Percentiles rank a stretch among this genome's conserved stretches.
These are phyloP conservation scores for Dichomitus squalens DNA, from an alignment of 1,284 basidiomycete genomes.

Conservation along the genomic window DNA sequence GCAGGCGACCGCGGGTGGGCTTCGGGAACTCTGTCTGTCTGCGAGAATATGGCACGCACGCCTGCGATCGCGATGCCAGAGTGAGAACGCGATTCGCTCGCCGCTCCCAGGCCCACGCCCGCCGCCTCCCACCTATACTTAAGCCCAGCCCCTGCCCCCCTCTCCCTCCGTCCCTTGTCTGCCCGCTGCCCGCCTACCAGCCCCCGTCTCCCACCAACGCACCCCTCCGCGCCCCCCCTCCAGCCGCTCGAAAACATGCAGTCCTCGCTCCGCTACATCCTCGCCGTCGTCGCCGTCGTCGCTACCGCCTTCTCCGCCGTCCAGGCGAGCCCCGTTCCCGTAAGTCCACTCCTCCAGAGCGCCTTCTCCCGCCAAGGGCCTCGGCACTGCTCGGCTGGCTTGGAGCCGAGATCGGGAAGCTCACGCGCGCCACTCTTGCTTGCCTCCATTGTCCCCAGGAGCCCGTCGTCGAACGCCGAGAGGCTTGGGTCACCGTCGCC, in stretches of 20 bases:
- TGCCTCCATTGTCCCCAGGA: neutral
- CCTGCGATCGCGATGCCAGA: neutral
- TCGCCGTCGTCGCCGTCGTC: constrained; percentile 19
- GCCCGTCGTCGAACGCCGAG: constrained; percentile 17
- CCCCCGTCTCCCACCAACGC: constrained; percentile 1
- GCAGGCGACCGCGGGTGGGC: neutral
- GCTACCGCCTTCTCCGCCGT: constrained; percentile 17
- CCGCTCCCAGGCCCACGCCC: neutral
- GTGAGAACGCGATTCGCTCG: neutral
- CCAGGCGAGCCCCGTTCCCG: constrained; percentile 21
- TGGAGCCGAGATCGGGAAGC: neutral
- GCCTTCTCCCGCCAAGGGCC: neutral
- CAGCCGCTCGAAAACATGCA: constrained; percentile 11
- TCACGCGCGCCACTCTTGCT: neutral
- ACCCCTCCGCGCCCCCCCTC: neutral
- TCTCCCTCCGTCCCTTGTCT: neutral
- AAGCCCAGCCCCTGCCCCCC: constrained; percentile 12
- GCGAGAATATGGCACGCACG: neutral
- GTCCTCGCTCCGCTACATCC: constrained; percentile 18
- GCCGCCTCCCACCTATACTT: constrained; percentile 12
- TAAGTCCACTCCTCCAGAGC: constrained; percentile 1
- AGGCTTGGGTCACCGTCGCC: constrained; percentile 23
- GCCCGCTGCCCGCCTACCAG: neutral
- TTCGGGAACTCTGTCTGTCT: too few species aligned
- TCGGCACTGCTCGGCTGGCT: neutral